A percentile compares a stretch with the other conserved stretches of the same genome.
Evolutionary conservation across 108 stramenopile genomes (phyloP).

Genomic region (Pseudonitzschia multiseries): DNA sequence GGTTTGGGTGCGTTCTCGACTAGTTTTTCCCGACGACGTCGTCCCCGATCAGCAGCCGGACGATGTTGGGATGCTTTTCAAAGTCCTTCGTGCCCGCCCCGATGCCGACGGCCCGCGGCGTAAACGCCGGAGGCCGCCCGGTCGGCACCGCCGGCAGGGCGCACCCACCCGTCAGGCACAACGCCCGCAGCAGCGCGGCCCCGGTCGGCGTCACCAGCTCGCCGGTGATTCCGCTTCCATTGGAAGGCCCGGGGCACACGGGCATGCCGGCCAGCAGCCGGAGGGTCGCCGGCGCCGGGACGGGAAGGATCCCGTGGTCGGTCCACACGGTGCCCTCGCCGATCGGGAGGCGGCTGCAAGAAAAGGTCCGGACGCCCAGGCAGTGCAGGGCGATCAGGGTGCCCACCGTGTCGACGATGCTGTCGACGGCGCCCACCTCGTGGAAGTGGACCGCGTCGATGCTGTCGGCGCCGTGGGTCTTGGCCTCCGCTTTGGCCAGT

Average conservation of each 20-base stretch:
- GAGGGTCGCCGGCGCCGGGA: slow-evolving; percentile 91
- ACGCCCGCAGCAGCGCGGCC: slow-evolving; percentile 78
- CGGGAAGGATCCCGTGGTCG: slow-evolving; percentile 90
- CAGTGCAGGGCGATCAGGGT: slow-evolving; percentile 77
- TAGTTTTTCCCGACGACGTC: slow-evolving; percentile 1
- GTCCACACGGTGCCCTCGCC: slow-evolving; percentile 92
- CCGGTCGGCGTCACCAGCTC: slow-evolving; percentile 94
- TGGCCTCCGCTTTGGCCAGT: slow-evolving; percentile 86
- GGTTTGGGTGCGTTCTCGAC: no score
- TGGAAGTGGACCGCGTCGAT: slow-evolving; percentile 90
- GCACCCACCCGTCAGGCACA: slow-evolving; percentile 35
- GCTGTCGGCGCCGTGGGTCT: slow-evolving; percentile 73
- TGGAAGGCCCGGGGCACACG: slow-evolving; percentile 72
- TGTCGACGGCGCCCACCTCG: slow-evolving; percentile 91
- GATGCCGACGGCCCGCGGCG: slow-evolving; percentile 64
- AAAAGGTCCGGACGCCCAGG: slow-evolving; percentile 66
- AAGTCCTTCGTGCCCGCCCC: slow-evolving; percentile 95
- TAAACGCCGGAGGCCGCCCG: slow-evolving; percentile 82
- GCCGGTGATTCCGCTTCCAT: slow-evolving; percentile 36
- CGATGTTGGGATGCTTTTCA: slow-evolving; percentile 85
- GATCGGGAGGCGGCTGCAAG: slow-evolving; percentile 77
- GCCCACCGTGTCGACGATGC: slow-evolving; percentile 91
- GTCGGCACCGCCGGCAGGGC: not conserved
- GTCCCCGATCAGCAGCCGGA: slow-evolving; percentile 84
- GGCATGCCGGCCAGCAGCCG: slow-evolving; percentile 86